Evolutionary conservation across 1,284 basidiomycete genomes (phyloP), one percentile per base, ranked within the genome.

Genomic region (Ceratobasidium sp.): DNA sequence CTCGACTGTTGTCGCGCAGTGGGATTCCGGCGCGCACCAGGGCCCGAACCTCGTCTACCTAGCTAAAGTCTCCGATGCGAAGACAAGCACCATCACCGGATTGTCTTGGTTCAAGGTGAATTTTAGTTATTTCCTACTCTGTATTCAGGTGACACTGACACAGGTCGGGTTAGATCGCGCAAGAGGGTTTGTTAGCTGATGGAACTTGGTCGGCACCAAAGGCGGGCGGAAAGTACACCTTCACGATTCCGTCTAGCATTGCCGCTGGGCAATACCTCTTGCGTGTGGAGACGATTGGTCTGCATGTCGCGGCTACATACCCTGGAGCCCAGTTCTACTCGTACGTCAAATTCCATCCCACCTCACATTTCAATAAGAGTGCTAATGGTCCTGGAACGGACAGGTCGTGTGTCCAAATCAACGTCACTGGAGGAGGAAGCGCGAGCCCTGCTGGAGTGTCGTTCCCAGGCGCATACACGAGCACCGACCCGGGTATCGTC

Each of bases 171-270:
- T n/a, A 57, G 63, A 71, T 74, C 50, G 69, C 48, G 15, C 62
- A 69, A 57, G 63, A 75, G 19, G 73, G 73, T 9, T 27, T 74
- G 36, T 14, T 64, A 4, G 17, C n/a, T 24, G 50, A 24, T 27
- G 27, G 33, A n/a, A 56, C 60, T 22, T 48, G 57, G 51, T 75
- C 75, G 4, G 64, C 67, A 11, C 59, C 75, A 33, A 50, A 57
- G 22, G 15, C 54, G 9, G 33, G 36, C 77, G 87, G 88, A 53
- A 87, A 87, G 76, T 85, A 87, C 48, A 84, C 84, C 8, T 87
- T 88, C 82, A 84, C 79, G 0, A 85, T 89, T 73, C 88, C 88
- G 0, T 79, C 78, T n/a, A 88, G 87, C 78, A 86, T 89, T 64
- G 78, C 83, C 1, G 76, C 84, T 11, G 87, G 87, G 1, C 82